Percentiles rank a stretch among this genome's conserved stretches.
These are phyloP conservation scores for Mucor racemosus DNA, from an alignment of 371 early-diverging fungal genomes.

Conservation along the genomic window DNA sequence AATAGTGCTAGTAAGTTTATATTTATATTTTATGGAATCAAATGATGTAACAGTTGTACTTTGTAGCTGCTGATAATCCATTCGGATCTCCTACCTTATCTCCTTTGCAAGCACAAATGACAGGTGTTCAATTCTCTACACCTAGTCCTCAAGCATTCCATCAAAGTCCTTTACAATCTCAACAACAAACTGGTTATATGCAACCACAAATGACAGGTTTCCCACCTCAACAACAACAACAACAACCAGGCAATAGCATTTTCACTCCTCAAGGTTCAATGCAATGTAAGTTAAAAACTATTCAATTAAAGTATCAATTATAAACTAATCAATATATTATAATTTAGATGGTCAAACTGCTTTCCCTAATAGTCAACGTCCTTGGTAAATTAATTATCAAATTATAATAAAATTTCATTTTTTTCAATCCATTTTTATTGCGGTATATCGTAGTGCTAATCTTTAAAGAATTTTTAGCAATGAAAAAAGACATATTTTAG, in stretches of 20 bases:
- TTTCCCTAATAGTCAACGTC: conserved; percentile 27
- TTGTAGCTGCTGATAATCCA: conserved; percentile 39
- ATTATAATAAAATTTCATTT: not conserved
- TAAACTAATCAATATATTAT: not conserved
- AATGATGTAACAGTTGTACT: not conserved
- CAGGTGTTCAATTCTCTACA: conserved; percentile 34
- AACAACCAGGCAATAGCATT: conserved; percentile 21
- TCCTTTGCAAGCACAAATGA: conserved; percentile 42
- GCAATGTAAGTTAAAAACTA: conserved; percentile 29
- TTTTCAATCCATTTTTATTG: too few relatives aligned
- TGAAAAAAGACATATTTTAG: too few relatives aligned
- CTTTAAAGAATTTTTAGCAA: too few relatives aligned
- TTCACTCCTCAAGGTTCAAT: conserved; percentile 40
- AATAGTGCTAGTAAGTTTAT: conserved; percentile 51
- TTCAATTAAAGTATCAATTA: not conserved
- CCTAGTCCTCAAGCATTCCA: conserved; percentile 46
- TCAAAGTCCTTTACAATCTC: conserved; percentile 38
- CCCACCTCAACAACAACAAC: conserved; percentile 11
- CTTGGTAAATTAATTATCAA: conserved; percentile 24
- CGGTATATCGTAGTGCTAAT: too few relatives aligned
- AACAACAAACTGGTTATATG: conserved; percentile 30
- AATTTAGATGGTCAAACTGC: conserved; percentile 18
- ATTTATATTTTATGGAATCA: not conserved
- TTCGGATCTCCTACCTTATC: conserved; percentile 53
- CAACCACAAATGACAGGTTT: conserved; percentile 33